Evolutionary conservation across 345 rosid genomes (phyloP).

Genomic region (Alliaria petiolata): DNA sequence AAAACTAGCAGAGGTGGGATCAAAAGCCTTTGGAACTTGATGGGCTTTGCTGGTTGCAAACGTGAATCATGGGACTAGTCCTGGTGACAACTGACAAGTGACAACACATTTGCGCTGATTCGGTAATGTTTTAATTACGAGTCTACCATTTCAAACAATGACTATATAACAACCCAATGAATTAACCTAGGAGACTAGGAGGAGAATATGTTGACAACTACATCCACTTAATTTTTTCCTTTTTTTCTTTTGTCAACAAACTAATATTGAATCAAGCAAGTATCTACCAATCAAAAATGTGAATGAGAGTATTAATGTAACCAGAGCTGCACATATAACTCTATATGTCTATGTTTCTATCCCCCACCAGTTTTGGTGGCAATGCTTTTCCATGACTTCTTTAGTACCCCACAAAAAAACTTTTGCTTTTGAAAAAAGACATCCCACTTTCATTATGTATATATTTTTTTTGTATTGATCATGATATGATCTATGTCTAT

Average conservation of each 20-base stretch:
- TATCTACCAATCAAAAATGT: not conserved
- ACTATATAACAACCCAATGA: not conserved
- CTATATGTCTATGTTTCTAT: constrained; percentile 2
- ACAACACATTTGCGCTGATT: not conserved
- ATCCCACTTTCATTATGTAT: not conserved
- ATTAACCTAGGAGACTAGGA: not conserved
- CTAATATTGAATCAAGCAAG: not conserved
- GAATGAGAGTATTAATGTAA: not conserved
- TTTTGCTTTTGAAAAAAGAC: constrained; percentile 13
- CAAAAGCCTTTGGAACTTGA: not conserved
- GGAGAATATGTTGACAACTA: not conserved
- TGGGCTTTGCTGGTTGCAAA: not conserved
- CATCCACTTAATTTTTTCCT: not conserved
- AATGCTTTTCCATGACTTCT: not conserved
- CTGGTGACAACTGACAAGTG: not conserved
- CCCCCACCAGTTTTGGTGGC: constrained; percentile 10
- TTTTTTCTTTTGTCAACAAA: no score
- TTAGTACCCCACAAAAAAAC: not conserved
- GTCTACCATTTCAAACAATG: not conserved
- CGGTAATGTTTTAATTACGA: not conserved
- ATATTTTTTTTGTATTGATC: not conserved
- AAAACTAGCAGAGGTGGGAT: not conserved
- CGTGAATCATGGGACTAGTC: not conserved
- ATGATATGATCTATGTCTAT: not conserved
- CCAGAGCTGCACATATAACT: not conserved